These are phyloP conservation scores for Gymnopilus dilepis DNA, from an alignment of 768 basidiomycete species.

Conservation along the genomic window DNA sequence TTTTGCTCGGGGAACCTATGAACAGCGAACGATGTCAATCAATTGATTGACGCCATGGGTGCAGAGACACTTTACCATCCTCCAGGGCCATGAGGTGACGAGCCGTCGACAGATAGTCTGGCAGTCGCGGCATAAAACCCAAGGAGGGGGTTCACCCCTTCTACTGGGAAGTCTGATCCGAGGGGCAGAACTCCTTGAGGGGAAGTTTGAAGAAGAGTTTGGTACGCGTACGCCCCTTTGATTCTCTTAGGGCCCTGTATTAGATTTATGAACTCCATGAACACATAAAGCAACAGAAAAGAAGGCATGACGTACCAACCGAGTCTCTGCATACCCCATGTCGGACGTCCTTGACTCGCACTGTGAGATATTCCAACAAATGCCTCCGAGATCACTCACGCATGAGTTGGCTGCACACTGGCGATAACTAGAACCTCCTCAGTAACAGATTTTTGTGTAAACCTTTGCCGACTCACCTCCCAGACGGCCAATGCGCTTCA, in stretches of 20 bases:
- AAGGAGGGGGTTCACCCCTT: conserved; percentile 85
- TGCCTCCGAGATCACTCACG: conserved; percentile 47
- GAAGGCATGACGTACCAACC: conserved; percentile 56
- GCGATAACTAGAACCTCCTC: conserved; percentile 68
- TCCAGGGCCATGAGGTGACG: conserved; percentile 78
- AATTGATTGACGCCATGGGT: background rate
- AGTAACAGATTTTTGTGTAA: background rate
- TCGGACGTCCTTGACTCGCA: conserved; percentile 69
- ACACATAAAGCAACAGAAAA: background rate
- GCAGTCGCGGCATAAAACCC: conserved; percentile 92
- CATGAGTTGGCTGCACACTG: conserved; percentile 94
- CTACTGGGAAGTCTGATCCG: conserved; percentile 95
- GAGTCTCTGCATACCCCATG: conserved; percentile 89
- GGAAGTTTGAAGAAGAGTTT: conserved; percentile 69
- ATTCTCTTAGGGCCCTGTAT: conserved; percentile 81
- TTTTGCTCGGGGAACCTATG: conserved; percentile 75
- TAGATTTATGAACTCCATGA: background rate
- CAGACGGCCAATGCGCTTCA: conserved; percentile 69
- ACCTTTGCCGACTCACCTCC: conserved; percentile 59
- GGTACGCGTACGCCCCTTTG: conserved; percentile 90
- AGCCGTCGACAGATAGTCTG: conserved; percentile 67
- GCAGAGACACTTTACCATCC: conserved; percentile 69
- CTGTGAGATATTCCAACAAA: background rate
- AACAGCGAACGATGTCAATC: background rate
- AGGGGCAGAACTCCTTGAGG: conserved; percentile 67